A percentile compares a stretch with the other conserved stretches of the same genome.
Conservation (phyloP, 2,329 filamentous ascomycete genomes). For the Corynespora cassiicola region DNA sequence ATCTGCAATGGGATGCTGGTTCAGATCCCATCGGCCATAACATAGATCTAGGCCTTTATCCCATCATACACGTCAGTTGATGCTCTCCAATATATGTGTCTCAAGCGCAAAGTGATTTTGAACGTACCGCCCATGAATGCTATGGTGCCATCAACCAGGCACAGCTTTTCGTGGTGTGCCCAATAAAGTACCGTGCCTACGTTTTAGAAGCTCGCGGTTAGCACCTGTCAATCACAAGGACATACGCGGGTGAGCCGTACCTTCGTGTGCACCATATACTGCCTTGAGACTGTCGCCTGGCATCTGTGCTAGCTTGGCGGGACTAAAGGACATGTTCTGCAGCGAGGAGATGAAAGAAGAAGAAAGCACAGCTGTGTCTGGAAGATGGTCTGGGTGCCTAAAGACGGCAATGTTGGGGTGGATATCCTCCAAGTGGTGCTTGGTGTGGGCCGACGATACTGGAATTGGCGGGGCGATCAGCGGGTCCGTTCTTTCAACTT, state of each 20-base stretch:
- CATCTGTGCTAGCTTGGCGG: constrained; percentile 66
- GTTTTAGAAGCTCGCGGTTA: too few species aligned
- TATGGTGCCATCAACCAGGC: constrained; percentile 76
- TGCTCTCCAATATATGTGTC: too few species aligned
- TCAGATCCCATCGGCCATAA: constrained; percentile 87
- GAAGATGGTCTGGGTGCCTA: constrained; percentile 86
- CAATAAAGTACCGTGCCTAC: constrained; percentile 86
- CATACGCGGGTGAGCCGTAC: too few species aligned
- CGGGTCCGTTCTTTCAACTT: constrained; percentile 52
- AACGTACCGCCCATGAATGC: constrained; percentile 96
- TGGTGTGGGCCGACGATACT: constrained; percentile 77
- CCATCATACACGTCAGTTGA: too few species aligned
- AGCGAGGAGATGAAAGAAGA: constrained; percentile 63
- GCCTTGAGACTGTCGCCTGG: constrained; percentile 77
- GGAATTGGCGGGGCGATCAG: constrained; percentile 51
- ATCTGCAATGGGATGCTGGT: constrained; percentile 84
- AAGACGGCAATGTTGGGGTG: constrained; percentile 89
- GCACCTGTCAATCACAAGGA: too few species aligned
- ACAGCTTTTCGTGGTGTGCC: constrained; percentile 93
- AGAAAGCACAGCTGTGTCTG: constrained; percentile 72
- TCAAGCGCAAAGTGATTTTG: too few species aligned
- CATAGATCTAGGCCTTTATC: constrained; percentile 86
- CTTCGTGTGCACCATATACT: constrained; percentile 81
- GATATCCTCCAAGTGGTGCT: constrained; percentile 75
- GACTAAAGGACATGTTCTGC: constrained; percentile 62